Evolutionary conservation across 306 rosid species (phyloP), one percentile per base, ranked within the genome.

Genomic region (Cyclanthera cordifolia): DNA sequence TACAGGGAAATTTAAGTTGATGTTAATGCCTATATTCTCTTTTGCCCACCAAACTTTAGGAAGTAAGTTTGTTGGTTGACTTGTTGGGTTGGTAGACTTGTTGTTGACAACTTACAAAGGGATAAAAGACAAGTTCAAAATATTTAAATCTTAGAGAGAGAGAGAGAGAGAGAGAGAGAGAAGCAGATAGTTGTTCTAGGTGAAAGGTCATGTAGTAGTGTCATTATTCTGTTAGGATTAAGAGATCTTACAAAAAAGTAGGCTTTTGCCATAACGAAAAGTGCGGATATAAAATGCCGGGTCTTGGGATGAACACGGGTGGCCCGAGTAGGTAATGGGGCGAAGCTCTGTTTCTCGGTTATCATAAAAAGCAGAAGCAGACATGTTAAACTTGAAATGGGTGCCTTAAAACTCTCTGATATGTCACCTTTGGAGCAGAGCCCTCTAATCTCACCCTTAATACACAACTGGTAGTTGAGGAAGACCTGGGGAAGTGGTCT

Each of bases 11-110:
- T 66, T 66, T 66, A 66, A 66, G 71, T 66, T 66, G 1, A 49
- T 46, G 55, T 66, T 30, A 27, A 66, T 66, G 71, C 53, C 50
- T 66, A 21, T 45, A 66, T 25, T 47, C 13, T 69, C 30, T 51
- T 69, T 30, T 69, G 25, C 59, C 60, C 59, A 69, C 53, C 74
- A 70, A 71, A 71, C 64, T 43, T 71, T 54, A 4, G 71, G 71
- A 25, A 66, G 71, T 66, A 66, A 66, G 71, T 71, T 71, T 54
- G 74, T 71, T 71, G 71, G 71, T 53, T 71, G 74, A 71, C 74
- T 45, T 55, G 74, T 71, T 71, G 67, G 74, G 74, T 71, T 54
- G 74, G 71, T 71, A 71, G 74, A 71, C 74, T 71, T 71, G 74
- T 71, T 55, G 74, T 71, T 71, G 74, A 71, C 74, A 52, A 53